phyloP scores from a whole-genome alignment of 257 asterid genomes.

The Phtheirospermum japonicum region DNA sequence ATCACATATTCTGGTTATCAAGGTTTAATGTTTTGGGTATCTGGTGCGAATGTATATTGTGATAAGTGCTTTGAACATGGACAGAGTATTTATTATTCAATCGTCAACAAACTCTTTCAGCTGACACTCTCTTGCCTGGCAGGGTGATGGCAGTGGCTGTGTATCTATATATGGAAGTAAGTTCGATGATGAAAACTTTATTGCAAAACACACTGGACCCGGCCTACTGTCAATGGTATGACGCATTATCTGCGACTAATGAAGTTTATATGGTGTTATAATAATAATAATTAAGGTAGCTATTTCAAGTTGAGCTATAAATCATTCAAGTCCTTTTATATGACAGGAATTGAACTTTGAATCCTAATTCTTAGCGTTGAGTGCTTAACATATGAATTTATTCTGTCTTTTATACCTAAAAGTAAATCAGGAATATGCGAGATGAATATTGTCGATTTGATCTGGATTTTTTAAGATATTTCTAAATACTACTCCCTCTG shows the following conservation, averaged over 20 bases:
- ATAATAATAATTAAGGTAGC: constrained; percentile 18
- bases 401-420: constrained; percentile 10
- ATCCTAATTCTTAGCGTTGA: constrained; percentile 4
- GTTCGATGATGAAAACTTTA: constrained; percentile 92
- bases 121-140: constrained; percentile 32
- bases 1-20: constrained; percentile 3
- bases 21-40: not conserved
- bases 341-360: constrained; percentile 1
- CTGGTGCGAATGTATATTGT: not conserved
- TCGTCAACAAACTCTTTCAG: constrained; percentile 14
- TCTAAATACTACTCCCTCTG: not conserved
- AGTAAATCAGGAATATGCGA: not conserved
- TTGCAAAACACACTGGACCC: constrained; percentile 96
- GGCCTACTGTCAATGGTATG: constrained; percentile 92
- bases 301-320: not conserved
- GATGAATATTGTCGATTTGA: not conserved
- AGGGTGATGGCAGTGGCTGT: constrained; percentile 99
- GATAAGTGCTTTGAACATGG: not conserved
- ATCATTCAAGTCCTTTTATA: not conserved
- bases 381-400: constrained; percentile 14
- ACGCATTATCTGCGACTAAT: not conserved
- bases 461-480: not conserved
- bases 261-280: constrained; percentile 11
- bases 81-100: constrained; percentile 1
- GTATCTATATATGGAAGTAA: constrained; percentile 87